Evolutionary conservation across 768 basidiomycete genomes (phyloP), one percentile per base, ranked within the genome.

Genomic region (Panus rudis): DNA sequence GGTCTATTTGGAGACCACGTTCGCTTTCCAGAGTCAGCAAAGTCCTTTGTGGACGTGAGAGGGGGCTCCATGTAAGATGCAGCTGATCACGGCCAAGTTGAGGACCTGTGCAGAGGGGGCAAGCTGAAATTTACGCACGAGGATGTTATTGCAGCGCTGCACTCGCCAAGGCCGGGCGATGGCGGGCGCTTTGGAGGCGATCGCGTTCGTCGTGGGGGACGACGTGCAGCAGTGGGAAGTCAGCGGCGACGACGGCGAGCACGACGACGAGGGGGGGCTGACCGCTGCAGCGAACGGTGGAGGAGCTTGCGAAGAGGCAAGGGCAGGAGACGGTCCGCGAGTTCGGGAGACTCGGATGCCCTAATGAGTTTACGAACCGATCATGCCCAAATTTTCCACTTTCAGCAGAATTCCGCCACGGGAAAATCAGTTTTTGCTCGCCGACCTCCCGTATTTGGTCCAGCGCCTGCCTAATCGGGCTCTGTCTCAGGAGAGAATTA

Each of bases 1-100:
- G 67, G 63, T 34, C 62, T 63, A 43, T 60, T 57, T 17, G 60
- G 54, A 12, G 64, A 60, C 61, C 65, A 65, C 37, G 60, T 43
- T 25, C 56, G 53, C 33, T 53, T 46, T 27, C 42, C 49, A 41
- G 46, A 30, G 37, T 57, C 54, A 45, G 67, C 62, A 42, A 55
- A 54, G 22, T 40, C 58, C 51, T 50, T 52, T 19, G 48, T 42
- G 39, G 68, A 60, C 32, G 59, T 57, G 22, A 65, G 57, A 6
- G 63, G 52, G 43, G 60, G 57, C 50, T 63, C 63, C 64, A 66
- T 66, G 46, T 45, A 47, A 48, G 47, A 14, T 17, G n/a, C 6
- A 7, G 33, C 33, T 17, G 33, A n/a, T n/a, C n/a, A 27, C 46
- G 28, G 46, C 45, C 39, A 28, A 28, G 30, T 13, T 25, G 19